Percentiles rank a stretch among this genome's conserved stretches.
Evolutionary conservation across 441 rosid species (phyloP).

Genomic region (Populus hybrid): DNA sequence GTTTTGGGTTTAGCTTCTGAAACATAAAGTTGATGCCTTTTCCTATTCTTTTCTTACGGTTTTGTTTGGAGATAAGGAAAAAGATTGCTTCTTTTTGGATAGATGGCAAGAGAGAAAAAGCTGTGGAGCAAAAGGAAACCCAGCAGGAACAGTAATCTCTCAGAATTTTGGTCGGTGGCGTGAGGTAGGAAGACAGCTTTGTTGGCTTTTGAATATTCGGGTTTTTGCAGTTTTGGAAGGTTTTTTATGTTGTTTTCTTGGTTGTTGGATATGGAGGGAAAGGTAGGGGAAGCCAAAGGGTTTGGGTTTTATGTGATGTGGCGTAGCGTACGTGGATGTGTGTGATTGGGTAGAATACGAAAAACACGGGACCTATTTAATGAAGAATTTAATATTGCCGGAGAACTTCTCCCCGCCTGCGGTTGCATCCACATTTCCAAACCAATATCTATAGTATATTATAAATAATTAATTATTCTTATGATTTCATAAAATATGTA

Average conservation of each 20-base stretch:
- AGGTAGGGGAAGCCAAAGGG: background rate
- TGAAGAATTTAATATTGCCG: too few relatives aligned
- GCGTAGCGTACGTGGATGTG: slow-evolving; percentile 1
- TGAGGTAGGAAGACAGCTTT: background rate
- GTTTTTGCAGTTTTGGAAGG: background rate
- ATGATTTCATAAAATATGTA: too few relatives aligned
- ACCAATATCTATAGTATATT: too few relatives aligned
- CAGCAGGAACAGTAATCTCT: background rate
- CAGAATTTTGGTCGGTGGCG: background rate
- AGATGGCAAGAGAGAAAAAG: background rate
- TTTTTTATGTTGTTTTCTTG: background rate
- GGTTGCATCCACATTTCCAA: too few relatives aligned
- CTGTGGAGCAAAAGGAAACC: background rate
- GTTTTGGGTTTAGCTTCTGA: background rate
- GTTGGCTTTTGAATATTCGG: slow-evolving; percentile 10
- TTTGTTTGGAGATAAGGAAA: background rate
- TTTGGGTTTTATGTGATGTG: background rate
- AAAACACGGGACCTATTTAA: too few relatives aligned
- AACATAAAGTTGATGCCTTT: background rate
- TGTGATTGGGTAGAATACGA: background rate
- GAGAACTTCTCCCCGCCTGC: too few relatives aligned
- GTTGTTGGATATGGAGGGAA: background rate
- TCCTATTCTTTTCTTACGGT: background rate
- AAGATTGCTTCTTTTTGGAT: background rate
- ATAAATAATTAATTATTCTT: too few relatives aligned